Base-by-base conservation (phyloP, 1,284 basidiomycete species). In the Ceratobasidium sp. region DNA sequence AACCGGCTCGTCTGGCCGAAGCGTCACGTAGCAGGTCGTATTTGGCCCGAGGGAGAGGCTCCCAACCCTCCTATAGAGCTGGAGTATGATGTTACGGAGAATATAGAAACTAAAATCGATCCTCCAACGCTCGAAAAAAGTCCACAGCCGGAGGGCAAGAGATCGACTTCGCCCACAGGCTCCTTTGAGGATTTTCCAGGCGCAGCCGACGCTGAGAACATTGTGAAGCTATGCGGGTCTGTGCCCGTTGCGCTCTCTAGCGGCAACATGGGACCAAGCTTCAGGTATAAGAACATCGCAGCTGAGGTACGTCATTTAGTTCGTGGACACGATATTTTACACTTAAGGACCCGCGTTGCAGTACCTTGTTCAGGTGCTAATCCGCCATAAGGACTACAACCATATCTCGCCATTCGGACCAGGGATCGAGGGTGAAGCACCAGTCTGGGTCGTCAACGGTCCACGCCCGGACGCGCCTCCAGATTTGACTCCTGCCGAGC, bases 101-200 rank as follows among this genome's bases (percentile, higher is more conserved):
- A 3, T 18, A 28, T 40, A 42, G 71, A 64, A 28, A 55, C 23
- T 26, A 33, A 73, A 18, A 56, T 15, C 39, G 58, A 53, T 53
- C 15, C 67, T 39, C 18, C 39, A 13, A 51, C 67, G 7, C 67
- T 33, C 7, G 51, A 40, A n/a, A 20, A 13, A 40, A 13, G 44
- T 20, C 58, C 63, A n/a, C 56, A 75, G 53, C 89, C 90, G 76
- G 91, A 94, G 82, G 89, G 89, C 60, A 86, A 89, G 79, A 49
- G 67, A 6, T 39, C 67, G 23, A 28, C 67, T 7, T 69, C 67
- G 5, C 67, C 67, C n/a, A 51, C 39, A 7, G 51, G 53, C 10
- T 69, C 67, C 15, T 56, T 69, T 26, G 67, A 69, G 23, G 67
- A 56, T 0, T 40, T 66, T 26, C 85, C 94, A 15, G 81, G 90